These are phyloP conservation scores for Termitomyces sp. DNA, from an alignment of 768 basidiomycete species.

Conservation along the genomic window DNA sequence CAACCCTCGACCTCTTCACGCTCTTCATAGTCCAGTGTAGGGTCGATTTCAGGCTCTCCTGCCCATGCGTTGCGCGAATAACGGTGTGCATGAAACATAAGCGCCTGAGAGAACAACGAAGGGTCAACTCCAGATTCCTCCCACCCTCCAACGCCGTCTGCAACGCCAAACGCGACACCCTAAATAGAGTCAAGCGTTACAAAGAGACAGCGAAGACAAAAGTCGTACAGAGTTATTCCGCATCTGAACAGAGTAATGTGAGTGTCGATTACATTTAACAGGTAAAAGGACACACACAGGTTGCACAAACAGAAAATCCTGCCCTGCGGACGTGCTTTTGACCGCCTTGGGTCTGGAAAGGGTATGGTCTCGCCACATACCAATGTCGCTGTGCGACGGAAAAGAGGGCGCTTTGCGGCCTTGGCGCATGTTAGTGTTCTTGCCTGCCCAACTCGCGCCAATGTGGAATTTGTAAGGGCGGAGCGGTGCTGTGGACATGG, in stretches of 20 bases:
- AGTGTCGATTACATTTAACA: background rate
- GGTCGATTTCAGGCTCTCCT: constrained; percentile 80
- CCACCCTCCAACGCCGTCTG: constrained; percentile 96
- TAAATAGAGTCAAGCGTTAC: constrained; percentile 21
- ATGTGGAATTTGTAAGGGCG: constrained; percentile 69
- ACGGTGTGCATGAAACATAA: constrained; percentile 83
- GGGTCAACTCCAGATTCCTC: constrained; percentile 79
- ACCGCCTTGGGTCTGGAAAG: constrained; percentile 41
- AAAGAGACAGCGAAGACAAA: background rate
- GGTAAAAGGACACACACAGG: constrained; percentile 39
- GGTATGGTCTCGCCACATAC: constrained; percentile 64
- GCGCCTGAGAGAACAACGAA: constrained; percentile 82
- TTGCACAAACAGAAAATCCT: constrained; percentile 58
- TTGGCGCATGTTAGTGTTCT: constrained; percentile 31
- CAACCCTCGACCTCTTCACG: constrained; percentile 65
- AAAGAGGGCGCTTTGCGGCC: constrained; percentile 43
- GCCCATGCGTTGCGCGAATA: constrained; percentile 73
- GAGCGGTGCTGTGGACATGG: constrained; percentile 14
- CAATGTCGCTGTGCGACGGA: constrained; percentile 50
- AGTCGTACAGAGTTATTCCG: constrained; percentile 66
- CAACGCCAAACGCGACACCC: constrained; percentile 79
- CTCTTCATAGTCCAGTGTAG: constrained; percentile 68
- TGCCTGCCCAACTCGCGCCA: constrained; percentile 75
- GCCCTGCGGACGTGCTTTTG: constrained; percentile 34
- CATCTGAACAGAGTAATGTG: constrained; percentile 47